Base-by-base conservation (phyloP, 192 early-diverging fungal genomes). In the Haplosporangium gracile region DNA sequence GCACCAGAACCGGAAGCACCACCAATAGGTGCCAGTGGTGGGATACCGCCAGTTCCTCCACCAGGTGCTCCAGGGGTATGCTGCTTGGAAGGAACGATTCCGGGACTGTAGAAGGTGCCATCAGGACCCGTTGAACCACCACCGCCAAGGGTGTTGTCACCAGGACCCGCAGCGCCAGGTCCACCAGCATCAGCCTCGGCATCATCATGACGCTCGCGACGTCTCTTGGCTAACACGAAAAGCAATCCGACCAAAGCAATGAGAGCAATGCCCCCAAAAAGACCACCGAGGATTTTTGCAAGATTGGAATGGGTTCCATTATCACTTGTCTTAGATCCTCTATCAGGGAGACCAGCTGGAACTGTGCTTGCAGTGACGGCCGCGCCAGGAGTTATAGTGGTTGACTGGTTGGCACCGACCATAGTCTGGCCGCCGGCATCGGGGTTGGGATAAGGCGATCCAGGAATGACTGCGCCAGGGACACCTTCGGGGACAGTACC, bases 211-310 rank as follows among this genome's bases (percentile, higher is more conserved):
- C 70, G 24, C n/a, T 10, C 42, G 13, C 40, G 74, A 51, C 83
- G 83, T 22, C 74, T 65, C n/a, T 71, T 79, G 34, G 78, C 78
- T 5, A 51, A 43, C n/a, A 83, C 11, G 42, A 83, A 83, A 53
- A 85, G 39, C 15, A 85, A 26, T 7, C 72, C 63, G 1, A 84
- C 73, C 15, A 84, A 53, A 0, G 78, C 78, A 53, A 85, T 72
- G 11, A 85, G 34, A 34, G 43, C 74, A 5, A 76, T 0, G 22
- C 38, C 60, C 18, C 65, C 83, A 47, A 85, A 55, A 22, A 72
- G 0, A n/a, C 73, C 74, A 34, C 83, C 83, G 22, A 85, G 18
- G 20, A 85, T 76, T 1, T 57, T 36, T 1, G n/a, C 78, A 1
- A 24, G 42, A 13, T 65, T 47, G 8, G 53, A 68, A 15, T 53